phyloP scores from a whole-genome alignment of 176 grass and related monocot genomes.

The Eragrostis curvula region DNA sequence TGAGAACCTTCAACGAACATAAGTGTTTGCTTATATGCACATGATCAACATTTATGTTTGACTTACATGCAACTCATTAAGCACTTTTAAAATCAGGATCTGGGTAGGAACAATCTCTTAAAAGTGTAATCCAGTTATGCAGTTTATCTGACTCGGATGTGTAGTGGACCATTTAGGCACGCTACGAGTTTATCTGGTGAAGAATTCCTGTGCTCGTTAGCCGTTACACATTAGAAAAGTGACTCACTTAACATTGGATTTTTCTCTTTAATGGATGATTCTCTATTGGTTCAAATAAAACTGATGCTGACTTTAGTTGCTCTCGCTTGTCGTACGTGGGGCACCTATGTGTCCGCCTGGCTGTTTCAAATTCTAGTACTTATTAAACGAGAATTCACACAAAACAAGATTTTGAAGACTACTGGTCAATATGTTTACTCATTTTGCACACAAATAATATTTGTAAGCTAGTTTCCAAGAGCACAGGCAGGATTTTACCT shows the following conservation, averaged over 20 bases:
- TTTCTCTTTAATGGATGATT: background rate
- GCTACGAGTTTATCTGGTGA: background rate
- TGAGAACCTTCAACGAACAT: background rate
- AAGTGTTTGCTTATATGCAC: background rate
- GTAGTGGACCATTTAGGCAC: conserved; percentile 10
- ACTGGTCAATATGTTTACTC: background rate
- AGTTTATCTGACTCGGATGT: background rate
- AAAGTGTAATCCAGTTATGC: background rate
- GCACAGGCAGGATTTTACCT: background rate
- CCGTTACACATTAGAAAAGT: background rate
- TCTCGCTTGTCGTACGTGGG: background rate
- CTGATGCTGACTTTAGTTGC: conserved; percentile 38
- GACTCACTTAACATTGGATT: background rate
- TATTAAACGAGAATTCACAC: background rate
- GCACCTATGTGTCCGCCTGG: conserved; percentile 13
- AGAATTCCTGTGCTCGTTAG: background rate
- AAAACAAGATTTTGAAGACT: background rate
- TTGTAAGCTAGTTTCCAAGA: background rate
- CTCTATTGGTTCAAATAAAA: background rate
- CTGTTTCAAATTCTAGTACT: conserved; percentile 12
- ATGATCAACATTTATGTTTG: conserved; percentile 1
- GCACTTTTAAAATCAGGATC: background rate
- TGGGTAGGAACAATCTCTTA: background rate
- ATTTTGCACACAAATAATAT: conserved; percentile 26
- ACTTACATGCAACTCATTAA: background rate